A percentile compares a stretch with the other conserved stretches of the same genome.
Evolutionary conservation across 129 eudicot species (phyloP).

Genomic region (Flaveria brownii): DNA sequence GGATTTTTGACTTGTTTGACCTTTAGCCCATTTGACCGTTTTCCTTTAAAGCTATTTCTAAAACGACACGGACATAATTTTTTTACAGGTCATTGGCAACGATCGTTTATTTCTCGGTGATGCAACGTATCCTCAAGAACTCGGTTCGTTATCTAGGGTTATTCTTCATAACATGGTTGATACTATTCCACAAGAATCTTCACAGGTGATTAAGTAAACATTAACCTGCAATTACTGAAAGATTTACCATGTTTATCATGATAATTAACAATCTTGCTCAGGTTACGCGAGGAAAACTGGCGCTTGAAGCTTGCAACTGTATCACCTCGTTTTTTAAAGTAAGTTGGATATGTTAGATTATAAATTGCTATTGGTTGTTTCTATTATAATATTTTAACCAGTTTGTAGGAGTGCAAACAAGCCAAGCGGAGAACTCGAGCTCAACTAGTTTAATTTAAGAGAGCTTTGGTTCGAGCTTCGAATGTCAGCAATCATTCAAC

Average conservation of each 20-base stretch:
- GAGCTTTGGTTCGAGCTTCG: too few species aligned
- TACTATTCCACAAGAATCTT: constrained; percentile 55
- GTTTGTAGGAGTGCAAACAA: too few species aligned
- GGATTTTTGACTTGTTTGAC: too few species aligned
- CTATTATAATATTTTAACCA: too few species aligned
- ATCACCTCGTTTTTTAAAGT: constrained; percentile 54
- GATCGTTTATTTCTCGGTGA: constrained; percentile 51
- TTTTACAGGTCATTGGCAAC: constrained; percentile 57
- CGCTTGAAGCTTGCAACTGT: constrained; percentile 84
- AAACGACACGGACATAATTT: not conserved
- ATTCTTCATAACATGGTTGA: constrained; percentile 45
- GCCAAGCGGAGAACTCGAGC: too few species aligned
- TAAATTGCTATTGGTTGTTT: not conserved
- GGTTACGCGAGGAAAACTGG: constrained; percentile 73
- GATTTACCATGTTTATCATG: not conserved
- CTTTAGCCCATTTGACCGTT: too few species aligned
- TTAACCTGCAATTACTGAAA: not conserved
- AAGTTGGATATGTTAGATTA: constrained; percentile 24
- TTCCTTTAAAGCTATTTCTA: too few species aligned
- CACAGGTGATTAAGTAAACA: constrained; percentile 42
- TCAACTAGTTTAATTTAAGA: too few species aligned
- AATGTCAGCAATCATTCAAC: too few species aligned
- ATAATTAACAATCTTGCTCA: constrained; percentile 32
- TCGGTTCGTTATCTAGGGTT: constrained; percentile 44
- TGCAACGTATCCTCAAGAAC: constrained; percentile 44